Percentiles rank a stretch among this genome's conserved stretches.
These are phyloP conservation scores for Quillaja saponaria DNA, from an alignment of 306 rosid genomes.

Conservation along the genomic window DNA sequence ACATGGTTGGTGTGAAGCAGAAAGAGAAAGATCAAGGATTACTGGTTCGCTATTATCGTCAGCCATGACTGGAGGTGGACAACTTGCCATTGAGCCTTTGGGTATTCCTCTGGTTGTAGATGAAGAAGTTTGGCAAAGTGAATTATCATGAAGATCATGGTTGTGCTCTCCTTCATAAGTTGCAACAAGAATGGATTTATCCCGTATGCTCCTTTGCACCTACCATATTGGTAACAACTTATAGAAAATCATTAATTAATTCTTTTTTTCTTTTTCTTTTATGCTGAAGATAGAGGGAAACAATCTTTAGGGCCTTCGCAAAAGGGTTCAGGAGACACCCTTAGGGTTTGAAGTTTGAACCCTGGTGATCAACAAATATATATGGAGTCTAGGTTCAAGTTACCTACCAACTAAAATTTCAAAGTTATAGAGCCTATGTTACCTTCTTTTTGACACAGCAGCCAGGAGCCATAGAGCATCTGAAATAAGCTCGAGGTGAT, in stretches of 20 bases:
- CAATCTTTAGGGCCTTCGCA: too few relatives aligned
- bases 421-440: background rate
- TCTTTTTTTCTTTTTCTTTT: background rate
- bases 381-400: too few relatives aligned
- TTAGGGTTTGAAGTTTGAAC: too few relatives aligned
- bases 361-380: too few relatives aligned
- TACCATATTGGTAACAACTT: constrained; percentile 7
- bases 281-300: too few relatives aligned
- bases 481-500: constrained; percentile 76
- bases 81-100: constrained; percentile 7
- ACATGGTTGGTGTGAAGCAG: constrained; percentile 26
- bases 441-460: constrained; percentile 86
- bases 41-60: constrained; percentile 17
- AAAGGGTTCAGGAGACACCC: too few relatives aligned
- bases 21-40: constrained; percentile 39
- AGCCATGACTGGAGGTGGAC: constrained; percentile 14
- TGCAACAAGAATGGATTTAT: constrained; percentile 56
- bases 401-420: too few relatives aligned
- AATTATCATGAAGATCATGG: constrained; percentile 36
- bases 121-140: constrained; percentile 27
- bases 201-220: constrained; percentile 70
- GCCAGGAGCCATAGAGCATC: constrained; percentile 68
- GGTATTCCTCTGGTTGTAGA: constrained; percentile 22
- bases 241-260: background rate
- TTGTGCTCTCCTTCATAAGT: constrained; percentile 79